Base-by-base conservation (phyloP, 2,329 filamentous ascomycete species). In the Macrophomina pseudophaseolina region DNA sequence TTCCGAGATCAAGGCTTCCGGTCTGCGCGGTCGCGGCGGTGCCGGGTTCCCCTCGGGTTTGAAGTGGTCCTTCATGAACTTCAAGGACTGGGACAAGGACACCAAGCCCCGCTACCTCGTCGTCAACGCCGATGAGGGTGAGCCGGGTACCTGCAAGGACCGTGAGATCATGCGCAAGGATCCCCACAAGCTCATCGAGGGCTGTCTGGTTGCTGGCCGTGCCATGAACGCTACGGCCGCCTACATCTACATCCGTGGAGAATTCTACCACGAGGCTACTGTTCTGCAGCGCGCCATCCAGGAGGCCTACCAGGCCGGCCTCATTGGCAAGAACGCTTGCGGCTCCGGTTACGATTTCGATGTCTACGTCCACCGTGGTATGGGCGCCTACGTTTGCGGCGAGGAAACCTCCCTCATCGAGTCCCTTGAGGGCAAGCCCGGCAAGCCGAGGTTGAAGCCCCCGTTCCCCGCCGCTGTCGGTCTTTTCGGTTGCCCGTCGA, bases 31-130 rank as follows among this genome's bases (percentile, higher is more conserved):
- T 74, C 91, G 95, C 84, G 95, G 95, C 82, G 95, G 95, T 82
- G 95, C 95, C 81, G 95, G 95, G 76, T 99, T 99, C 81, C 95
- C 95, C 69, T 98, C 94, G 46, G 95, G 95, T 70, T 85, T 99
- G 85, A 99, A 99, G 94, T 99, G 95, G 92, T 97, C 94, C 59
- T 99, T 99, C 82, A 99, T 99, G 95, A 99, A 99, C 86, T 94
- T 94, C 86, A 97, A 97, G 83, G 95, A 93, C 75, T 99, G 95
- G 95, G 94, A 99, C 76, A 97, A 99, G 84, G 95, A 98, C 80
- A 91, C 82, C 74, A 97, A 97, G 83, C 95, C 95, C 71, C 90
- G 95, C 76, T 99, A 99, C 78, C 86, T 99, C 65, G 94, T 99
- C 69, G 93, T 99, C 84, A 99, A 99, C 77, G 95, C 95, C 72